Evolutionary conservation across 768 basidiomycete genomes (phyloP).

Genomic region (Russula lepida): DNA sequence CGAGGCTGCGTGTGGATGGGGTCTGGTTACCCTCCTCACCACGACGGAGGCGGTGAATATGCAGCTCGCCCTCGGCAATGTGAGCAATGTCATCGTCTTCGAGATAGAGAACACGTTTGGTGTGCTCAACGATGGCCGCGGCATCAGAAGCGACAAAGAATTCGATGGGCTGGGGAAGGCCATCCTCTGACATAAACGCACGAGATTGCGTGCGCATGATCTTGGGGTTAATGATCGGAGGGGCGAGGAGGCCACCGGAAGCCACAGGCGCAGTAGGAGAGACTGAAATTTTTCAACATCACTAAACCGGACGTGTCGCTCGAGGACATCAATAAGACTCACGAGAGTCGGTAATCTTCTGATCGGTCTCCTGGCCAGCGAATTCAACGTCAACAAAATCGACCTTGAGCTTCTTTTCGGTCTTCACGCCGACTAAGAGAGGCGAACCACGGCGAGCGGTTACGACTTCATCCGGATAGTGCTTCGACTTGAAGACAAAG

Average conservation of each 20-base stretch:
- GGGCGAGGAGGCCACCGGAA: slow-evolving; percentile 57
- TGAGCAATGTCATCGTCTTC: slow-evolving; percentile 99
- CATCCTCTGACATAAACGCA: slow-evolving; percentile 98
- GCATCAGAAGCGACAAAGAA: slow-evolving; percentile 99
- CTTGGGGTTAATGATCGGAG: slow-evolving; percentile 59
- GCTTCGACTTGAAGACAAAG: slow-evolving; percentile 94
- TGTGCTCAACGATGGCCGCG: slow-evolving; percentile 94
- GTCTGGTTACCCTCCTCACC: slow-evolving; percentile 63
- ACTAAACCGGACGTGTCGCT: slow-evolving; percentile 24
- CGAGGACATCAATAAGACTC: slow-evolving; percentile 21
- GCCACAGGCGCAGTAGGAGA: slow-evolving; percentile 31
- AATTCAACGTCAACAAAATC: slow-evolving; percentile 99
- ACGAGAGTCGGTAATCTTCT: slow-evolving; percentile 38
- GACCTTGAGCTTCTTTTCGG: slow-evolving; percentile 98
- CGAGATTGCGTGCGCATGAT: slow-evolving; percentile 91
- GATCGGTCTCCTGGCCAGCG: slow-evolving; percentile 58
- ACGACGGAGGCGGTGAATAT: slow-evolving; percentile 96
- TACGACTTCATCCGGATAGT: slow-evolving; percentile 94
- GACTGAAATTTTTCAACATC: slow-evolving; percentile 26
- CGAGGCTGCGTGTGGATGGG: slow-evolving; percentile 82
- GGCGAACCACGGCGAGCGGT: slow-evolving; percentile 96
- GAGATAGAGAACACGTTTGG: slow-evolving; percentile 95
- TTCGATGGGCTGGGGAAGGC: slow-evolving; percentile 96
- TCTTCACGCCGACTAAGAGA: slow-evolving; percentile 96
- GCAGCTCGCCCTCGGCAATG: slow-evolving; percentile 92